phyloP scores from a whole-genome alignment of 495 filamentous ascomycete genomes.

The Penicillium egyptiacum region DNA sequence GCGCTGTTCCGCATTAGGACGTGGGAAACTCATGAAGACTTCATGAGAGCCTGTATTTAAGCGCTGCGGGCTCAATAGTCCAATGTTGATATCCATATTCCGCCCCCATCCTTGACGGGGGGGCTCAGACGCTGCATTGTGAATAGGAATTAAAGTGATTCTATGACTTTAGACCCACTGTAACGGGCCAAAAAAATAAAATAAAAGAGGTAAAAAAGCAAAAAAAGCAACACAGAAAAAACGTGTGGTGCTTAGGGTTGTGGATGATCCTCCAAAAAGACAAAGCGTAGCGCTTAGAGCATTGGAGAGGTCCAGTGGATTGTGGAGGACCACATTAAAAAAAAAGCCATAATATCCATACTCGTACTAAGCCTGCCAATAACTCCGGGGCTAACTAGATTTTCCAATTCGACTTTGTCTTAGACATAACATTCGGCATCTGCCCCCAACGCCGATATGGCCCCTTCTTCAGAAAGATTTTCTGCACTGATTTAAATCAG shows the following conservation, averaged over 20 bases:
- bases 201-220: background rate
- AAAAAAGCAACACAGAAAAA: background rate
- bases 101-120: conserved; percentile 28
- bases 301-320: background rate
- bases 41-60: conserved; percentile 46
- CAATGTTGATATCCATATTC: conserved; percentile 23
- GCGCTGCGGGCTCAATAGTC: conserved; percentile 34
- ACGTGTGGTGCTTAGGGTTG: conserved; percentile 1
- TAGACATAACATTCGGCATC: background rate
- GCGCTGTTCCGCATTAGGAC: conserved; percentile 37
- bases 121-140: conserved; percentile 34
- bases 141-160: conserved; percentile 16
- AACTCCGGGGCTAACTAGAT: no score
- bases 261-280: conserved; percentile 1
- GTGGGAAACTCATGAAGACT: conserved; percentile 31
- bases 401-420: background rate
- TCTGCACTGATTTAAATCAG: conserved; percentile 6
- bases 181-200: background rate
- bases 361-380: background rate
- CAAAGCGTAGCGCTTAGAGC: conserved; percentile 15
- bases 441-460: background rate
- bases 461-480: background rate
- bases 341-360: background rate
- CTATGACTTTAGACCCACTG: conserved; percentile 8
- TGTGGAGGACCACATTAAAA: background rate